A percentile compares a stretch with the other conserved stretches of the same genome.
These are phyloP conservation scores for Notholithocarpus densiflorus DNA, from an alignment of 306 rosid genomes.

Conservation along the genomic window DNA sequence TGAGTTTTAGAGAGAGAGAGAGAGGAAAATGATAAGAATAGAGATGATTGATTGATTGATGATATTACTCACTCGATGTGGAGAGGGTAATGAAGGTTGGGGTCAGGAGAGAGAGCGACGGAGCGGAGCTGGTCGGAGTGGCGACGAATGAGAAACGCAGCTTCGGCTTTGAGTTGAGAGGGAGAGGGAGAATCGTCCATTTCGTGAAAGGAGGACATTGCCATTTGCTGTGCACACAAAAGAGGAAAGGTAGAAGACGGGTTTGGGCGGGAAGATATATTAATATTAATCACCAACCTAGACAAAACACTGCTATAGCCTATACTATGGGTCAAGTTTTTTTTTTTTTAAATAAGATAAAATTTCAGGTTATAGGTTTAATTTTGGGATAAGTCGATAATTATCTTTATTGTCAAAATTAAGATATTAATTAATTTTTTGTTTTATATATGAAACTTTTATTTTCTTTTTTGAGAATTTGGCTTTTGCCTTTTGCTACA, in stretches of 20 bases:
- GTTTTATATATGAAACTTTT: no score
- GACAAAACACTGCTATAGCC: no score
- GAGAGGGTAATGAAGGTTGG: slow-evolving; percentile 71
- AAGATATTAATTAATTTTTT: no score
- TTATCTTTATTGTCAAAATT: no score
- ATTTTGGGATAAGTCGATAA: rapidly evolving
- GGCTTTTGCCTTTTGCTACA: no score
- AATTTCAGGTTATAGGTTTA: no score
- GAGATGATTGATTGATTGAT: no score
- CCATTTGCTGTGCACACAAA: not conserved
- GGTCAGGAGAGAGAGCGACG: slow-evolving; percentile 54
- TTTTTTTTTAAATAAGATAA: no score
- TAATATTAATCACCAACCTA: no score
- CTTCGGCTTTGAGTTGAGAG: slow-evolving; percentile 35
- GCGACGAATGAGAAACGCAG: slow-evolving; percentile 47
- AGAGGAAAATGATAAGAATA: not conserved
- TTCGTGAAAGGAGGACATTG: slow-evolving; percentile 16
- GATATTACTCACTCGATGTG: slow-evolving; percentile 41
- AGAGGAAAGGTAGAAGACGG: not conserved
- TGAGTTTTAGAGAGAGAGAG: not conserved
- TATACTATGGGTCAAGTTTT: no score
- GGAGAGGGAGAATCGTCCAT: slow-evolving; percentile 22
- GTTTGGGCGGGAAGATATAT: not conserved
- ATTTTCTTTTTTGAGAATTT: no score
- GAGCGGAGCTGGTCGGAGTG: slow-evolving; percentile 56